Percentiles rank a stretch among this genome's conserved stretches.
Conservation (phyloP, 768 basidiomycete genomes). For the Kwoniella sp. region DNA sequence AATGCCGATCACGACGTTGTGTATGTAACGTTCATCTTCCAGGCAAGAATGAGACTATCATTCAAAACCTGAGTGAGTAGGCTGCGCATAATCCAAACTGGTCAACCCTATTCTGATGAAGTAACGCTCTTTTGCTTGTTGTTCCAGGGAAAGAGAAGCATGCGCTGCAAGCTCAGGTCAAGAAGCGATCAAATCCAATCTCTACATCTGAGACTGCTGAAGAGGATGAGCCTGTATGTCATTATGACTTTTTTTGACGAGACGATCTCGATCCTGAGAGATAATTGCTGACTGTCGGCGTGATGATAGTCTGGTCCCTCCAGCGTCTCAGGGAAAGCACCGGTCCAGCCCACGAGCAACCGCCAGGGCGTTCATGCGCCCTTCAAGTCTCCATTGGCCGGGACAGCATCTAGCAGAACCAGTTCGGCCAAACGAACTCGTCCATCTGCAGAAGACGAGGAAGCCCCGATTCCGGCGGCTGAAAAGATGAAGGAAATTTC, state of each 20-base stretch:
- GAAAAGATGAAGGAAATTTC: not conserved
- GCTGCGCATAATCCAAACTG: not conserved
- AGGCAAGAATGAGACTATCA: not conserved
- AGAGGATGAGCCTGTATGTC: not conserved
- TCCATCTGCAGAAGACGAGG: not conserved
- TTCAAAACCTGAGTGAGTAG: not conserved
- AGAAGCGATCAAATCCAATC: not conserved
- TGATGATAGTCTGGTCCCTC: not conserved
- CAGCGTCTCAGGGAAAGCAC: not conserved
- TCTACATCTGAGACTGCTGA: not conserved
- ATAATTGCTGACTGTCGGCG: not conserved
- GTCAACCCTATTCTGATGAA: too few species aligned
- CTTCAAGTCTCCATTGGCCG: not conserved
- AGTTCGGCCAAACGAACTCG: not conserved
- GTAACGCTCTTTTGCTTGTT: too few species aligned
- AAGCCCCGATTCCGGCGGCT: too few species aligned
- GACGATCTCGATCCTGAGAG: too few species aligned
- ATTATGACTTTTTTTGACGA: too few species aligned
- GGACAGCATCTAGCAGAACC: not conserved
- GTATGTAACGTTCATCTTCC: too few species aligned
- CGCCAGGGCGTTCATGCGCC: not conserved
- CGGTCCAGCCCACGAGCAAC: too few species aligned
- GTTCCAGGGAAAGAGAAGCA: not conserved
- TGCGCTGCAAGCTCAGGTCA: not conserved
- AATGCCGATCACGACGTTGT: too few species aligned